These are phyloP conservation scores for Paracoccidioides lutzii DNA, from an alignment of 2,329 filamentous ascomycete species.

Conservation along the genomic window DNA sequence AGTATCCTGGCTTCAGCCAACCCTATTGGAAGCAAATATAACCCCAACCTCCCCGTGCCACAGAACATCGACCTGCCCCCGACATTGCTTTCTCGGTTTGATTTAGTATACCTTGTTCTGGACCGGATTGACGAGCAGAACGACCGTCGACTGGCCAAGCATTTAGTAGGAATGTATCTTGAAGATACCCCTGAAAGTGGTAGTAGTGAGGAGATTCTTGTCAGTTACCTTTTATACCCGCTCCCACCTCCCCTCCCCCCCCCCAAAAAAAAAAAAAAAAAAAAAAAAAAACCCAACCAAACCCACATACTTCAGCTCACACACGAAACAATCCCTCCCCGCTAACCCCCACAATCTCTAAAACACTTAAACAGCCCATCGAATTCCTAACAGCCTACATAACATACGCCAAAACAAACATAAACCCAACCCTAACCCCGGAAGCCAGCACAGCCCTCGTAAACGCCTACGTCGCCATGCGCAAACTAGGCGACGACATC, in stretches of 20 bases:
- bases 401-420: constrained; percentile 78
- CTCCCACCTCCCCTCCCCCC: not conserved
- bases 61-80: constrained; percentile 97
- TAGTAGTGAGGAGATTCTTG: constrained; percentile 62
- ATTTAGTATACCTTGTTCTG: constrained; percentile 90
- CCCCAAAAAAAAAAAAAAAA: no score
- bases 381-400: constrained; percentile 96
- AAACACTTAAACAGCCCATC: constrained; percentile 50
- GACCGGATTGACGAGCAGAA: constrained; percentile 84
- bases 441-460: constrained; percentile 75
- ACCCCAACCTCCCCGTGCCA: constrained; percentile 85
- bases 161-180: constrained; percentile 90
- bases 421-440: constrained; percentile 69
- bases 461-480: constrained; percentile 84
- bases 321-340: not conserved
- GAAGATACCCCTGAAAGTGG: constrained; percentile 87
- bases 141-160: constrained; percentile 78
- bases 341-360: constrained; percentile 3
- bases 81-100: constrained; percentile 87
- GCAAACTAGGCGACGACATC: constrained; percentile 76
- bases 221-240: constrained; percentile 35
- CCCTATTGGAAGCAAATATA: constrained; percentile 95
- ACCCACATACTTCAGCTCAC: no score
- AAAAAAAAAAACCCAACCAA: not conserved
- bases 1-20: constrained; percentile 95